phyloP scores from a whole-genome alignment of 106 monocot genomes.

The Allium cepa region DNA sequence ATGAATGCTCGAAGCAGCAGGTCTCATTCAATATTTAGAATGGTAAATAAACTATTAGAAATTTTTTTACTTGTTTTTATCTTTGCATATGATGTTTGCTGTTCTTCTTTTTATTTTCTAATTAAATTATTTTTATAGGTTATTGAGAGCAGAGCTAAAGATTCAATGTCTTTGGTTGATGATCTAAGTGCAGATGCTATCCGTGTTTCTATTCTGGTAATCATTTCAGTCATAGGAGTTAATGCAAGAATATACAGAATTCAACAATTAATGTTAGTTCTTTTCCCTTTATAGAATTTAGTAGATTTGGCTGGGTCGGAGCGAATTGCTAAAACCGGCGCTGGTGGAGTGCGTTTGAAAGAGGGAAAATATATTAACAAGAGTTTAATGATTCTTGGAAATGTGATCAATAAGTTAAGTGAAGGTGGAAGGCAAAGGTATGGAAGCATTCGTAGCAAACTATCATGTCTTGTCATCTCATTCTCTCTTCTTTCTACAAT shows the following conservation, averaged over 20 bases:
- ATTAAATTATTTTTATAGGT: slow-evolving; percentile 32
- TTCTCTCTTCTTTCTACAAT: neutral
- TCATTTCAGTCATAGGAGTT: no score
- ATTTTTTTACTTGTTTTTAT: no score
- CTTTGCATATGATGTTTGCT: neutral
- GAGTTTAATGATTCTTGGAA: slow-evolving; percentile 90
- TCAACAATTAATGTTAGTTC: no score
- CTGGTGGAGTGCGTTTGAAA: slow-evolving; percentile 88
- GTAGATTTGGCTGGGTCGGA: slow-evolving; percentile 97
- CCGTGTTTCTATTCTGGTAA: slow-evolving; percentile 84
- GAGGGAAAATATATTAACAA: slow-evolving; percentile 99
- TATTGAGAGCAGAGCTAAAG: slow-evolving; percentile 81
- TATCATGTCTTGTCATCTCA: neutral
- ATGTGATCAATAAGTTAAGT: slow-evolving; percentile 93
- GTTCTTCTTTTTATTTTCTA: neutral
- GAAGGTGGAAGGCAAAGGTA: slow-evolving; percentile 85
- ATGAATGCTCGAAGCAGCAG: slow-evolving; percentile 90
- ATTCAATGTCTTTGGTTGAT: slow-evolving; percentile 29
- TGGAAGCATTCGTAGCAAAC: neutral
- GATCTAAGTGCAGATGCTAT: slow-evolving; percentile 59
- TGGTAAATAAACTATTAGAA: slow-evolving; percentile 37
- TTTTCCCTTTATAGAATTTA: slow-evolving; percentile 46
- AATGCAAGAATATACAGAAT: no score
- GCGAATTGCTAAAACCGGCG: slow-evolving; percentile 89
- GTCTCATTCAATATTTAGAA: slow-evolving; percentile 96